Base-by-base conservation (phyloP, 106 monocot genomes). In the Dendrobium nobile region DNA sequence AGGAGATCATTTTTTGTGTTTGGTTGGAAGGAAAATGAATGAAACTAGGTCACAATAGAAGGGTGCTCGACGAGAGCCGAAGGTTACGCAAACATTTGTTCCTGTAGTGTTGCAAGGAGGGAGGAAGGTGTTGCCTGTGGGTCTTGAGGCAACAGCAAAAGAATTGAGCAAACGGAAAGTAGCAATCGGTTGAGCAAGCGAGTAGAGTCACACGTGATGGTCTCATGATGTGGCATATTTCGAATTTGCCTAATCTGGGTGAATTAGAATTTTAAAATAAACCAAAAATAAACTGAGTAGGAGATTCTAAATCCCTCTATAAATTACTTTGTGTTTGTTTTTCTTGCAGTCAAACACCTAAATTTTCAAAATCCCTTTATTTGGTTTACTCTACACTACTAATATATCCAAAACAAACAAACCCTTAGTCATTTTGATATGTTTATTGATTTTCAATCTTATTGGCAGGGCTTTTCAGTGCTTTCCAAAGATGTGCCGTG, bases 391-490 rank as follows among this genome's bases (percentile, higher is more conserved):
- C 64, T 61, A 20, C 59, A 19, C 16, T 20, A 7, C 20, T 65
- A 65, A 65, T n/a, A 65, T 65, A 65, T 26, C 26, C 26, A 65
- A 64, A 65, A 3, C 7, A 65, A 65, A 61, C 17, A 22, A 24
- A 7, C 64, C 7, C 22, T 65, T 24, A 22, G 6, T 65, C 26
- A 65, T 65, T 20, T 22, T 65, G 5, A 65, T 11, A 22, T 65
- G 3, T 22, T 22, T 24, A 65, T 65, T 20, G 20, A 65, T 75
- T 40, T 45, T 79, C 51, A 48, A 74, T 56, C 56, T 72, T 11
- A 45, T 40, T 84, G 18, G 20, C 82, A 96, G 96, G 87, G 54
- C 4, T 93, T 96, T 75, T 88, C 93, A 45, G 87, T 87, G 42
- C 77, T 93, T 41, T 79, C 84, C 24, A 16, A 73, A 20, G 85